phyloP scores from a whole-genome alignment of 768 basidiomycete genomes.

The Coprinellus aureogranulatus region DNA sequence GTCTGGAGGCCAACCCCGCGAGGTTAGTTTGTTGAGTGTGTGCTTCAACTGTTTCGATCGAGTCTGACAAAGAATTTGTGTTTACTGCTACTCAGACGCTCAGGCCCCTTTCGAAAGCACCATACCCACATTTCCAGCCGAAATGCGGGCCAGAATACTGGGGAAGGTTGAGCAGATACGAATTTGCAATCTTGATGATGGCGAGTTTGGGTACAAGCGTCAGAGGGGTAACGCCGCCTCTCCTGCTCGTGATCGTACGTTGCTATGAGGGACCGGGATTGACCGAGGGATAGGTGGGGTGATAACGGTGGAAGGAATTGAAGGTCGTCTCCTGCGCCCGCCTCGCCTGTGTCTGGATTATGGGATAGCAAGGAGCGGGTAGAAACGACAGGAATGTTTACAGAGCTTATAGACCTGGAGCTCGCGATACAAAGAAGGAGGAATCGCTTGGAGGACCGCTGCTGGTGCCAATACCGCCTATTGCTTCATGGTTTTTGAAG shows the following conservation, averaged over 20 bases:
- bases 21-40: no score
- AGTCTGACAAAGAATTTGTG: slow-evolving; percentile 50
- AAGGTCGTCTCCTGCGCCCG: slow-evolving; percentile 40
- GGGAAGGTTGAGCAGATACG: slow-evolving; percentile 95
- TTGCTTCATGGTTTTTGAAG: slow-evolving; percentile 82
- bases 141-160: no score
- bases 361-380: slow-evolving; percentile 38
- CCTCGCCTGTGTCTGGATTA: slow-evolving; percentile 39
- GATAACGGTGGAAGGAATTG: slow-evolving; percentile 39
- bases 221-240: slow-evolving; percentile 28
- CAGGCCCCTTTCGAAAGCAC: slow-evolving; percentile 92
- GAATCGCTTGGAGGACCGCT: slow-evolving; percentile 16
- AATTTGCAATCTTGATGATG: slow-evolving; percentile 50
- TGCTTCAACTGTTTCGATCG: background rate
- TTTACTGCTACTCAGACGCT: slow-evolving; percentile 66
- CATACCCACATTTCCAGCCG: slow-evolving; percentile 71
- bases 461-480: slow-evolving; percentile 42
- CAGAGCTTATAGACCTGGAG: slow-evolving; percentile 5
- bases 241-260: slow-evolving; percentile 11
- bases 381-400: slow-evolving; percentile 17
- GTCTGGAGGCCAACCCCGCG: slow-evolving; percentile 82
- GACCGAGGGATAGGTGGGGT: slow-evolving; percentile 26
- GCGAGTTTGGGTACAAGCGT: slow-evolving; percentile 34
- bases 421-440: background rate
- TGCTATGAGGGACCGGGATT: slow-evolving; percentile 19